Evolutionary conservation across 2,329 filamentous ascomycete species (phyloP), one percentile per base, ranked within the genome.

Genomic region (Zymoseptoria crescenta): DNA sequence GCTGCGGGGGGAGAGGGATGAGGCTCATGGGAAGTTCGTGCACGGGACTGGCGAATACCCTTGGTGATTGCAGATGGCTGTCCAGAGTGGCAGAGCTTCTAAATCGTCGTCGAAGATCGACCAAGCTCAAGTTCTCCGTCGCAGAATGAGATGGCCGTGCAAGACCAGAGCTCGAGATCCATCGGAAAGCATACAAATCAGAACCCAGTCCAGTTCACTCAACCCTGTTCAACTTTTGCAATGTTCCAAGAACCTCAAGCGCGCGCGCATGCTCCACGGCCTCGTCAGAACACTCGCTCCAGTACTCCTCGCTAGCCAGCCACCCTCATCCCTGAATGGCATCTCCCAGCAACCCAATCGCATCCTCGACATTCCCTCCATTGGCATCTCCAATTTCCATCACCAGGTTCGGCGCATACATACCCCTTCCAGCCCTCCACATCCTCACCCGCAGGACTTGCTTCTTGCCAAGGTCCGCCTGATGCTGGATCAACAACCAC

Each of bases 1-100:
- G 27, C 48, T 76, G 5, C 68, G 74, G 49, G 74, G 73, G 1
- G 70, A 65, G 54, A 62, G 72, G 57, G 73, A 75, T 67, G 67
- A 52, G 0, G 73, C 75, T 53, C 56, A 60, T 54, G 60, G 49
- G 2, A 35, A 51, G 13, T 64, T 64, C 27, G 35, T 62, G 53
- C 54, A 60, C 49, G 57, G n/a, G 7, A 51, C 51, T 13, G 59
- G 62, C 19, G 51, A 60, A 28, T 62, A 60, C 52, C 41, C 49
- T 19, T 64, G 62, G 62, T 64, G 54, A 19, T 24, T 24, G 24
- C 24, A 52, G 35, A 16, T 27, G 51, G 9, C 21, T n/a, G 8
- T 28, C 9, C 2, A n/a, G 10, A 45, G n/a, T 13, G n/a, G 35
- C 13, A 13, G 13, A 5, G 16, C 13, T 24, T 4, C 4, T 4